A percentile compares a stretch with the other conserved stretches of the same genome.
Evolutionary conservation across 768 basidiomycete species (phyloP).

Genomic region (Cyclocybe aegerita): DNA sequence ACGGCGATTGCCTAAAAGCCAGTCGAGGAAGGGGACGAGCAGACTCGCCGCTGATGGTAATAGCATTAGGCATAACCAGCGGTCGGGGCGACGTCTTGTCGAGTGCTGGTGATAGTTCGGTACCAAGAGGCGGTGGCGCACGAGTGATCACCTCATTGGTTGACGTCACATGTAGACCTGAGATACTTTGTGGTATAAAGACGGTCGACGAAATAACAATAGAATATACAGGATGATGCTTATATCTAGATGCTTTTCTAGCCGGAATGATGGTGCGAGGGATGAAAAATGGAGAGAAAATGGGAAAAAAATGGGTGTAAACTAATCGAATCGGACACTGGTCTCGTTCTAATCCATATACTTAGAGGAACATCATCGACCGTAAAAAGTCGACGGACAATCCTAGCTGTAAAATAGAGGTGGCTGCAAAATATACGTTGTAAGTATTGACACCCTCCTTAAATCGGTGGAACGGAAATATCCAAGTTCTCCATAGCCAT

Average conservation of each 20-base stretch:
- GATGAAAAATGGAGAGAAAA: too few species aligned
- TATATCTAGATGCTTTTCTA: too few species aligned
- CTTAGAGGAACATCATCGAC: too few species aligned
- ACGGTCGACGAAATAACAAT: background rate
- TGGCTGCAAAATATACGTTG: too few species aligned
- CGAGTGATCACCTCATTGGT: background rate
- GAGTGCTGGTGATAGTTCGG: conserved; percentile 1
- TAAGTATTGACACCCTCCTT: too few species aligned
- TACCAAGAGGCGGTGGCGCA: background rate
- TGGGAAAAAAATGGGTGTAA: too few species aligned
- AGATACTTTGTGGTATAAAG: too few species aligned
- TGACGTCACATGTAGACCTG: background rate
- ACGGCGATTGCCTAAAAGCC: conserved; percentile 21
- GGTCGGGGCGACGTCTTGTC: background rate
- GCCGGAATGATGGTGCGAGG: too few species aligned
- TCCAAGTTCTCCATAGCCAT: conserved; percentile 62
- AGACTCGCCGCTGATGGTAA: conserved; percentile 45
- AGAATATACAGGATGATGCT: background rate
- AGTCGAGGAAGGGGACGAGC: conserved; percentile 41
- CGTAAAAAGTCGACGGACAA: too few species aligned
- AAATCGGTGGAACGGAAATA: conserved; percentile 16
- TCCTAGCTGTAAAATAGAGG: too few species aligned
- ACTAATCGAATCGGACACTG: too few species aligned
- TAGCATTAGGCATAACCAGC: conserved; percentile 47
- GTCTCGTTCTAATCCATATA: too few species aligned